Evolutionary conservation across 2,329 filamentous ascomycete species (phyloP).

Genomic region (Onygena corvina): DNA sequence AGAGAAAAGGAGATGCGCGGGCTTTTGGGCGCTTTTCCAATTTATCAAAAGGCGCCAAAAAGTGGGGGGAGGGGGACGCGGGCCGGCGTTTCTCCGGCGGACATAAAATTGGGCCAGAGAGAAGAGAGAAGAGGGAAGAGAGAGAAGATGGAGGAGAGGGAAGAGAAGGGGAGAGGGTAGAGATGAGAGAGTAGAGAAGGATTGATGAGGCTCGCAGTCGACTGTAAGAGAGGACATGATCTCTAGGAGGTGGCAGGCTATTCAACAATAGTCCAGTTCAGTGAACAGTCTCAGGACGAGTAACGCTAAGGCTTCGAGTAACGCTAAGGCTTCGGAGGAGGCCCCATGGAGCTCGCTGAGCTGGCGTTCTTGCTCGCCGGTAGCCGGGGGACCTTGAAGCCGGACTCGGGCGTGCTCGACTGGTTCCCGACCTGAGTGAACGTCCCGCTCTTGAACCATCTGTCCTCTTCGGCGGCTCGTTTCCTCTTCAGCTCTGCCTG

Average conservation of each 20-base stretch:
- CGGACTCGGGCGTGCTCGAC: constrained; percentile 14
- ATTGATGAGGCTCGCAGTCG: background rate
- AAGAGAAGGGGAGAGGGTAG: background rate
- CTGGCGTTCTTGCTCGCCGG: constrained; percentile 60
- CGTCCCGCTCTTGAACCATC: constrained; percentile 94
- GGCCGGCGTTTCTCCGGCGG: too few species aligned
- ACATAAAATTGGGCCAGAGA: too few species aligned
- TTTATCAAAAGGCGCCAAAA: too few species aligned
- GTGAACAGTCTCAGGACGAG: background rate
- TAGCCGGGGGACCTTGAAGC: constrained; percentile 69
- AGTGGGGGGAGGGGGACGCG: too few species aligned
- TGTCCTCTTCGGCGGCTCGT: constrained; percentile 83
- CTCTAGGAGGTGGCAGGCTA: background rate
- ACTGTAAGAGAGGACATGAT: background rate
- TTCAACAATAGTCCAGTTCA: background rate
- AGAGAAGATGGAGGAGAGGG: background rate
- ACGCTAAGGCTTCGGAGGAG: background rate
- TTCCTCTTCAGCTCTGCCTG: constrained; percentile 80
- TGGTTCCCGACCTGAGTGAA: constrained; percentile 68
- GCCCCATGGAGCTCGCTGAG: constrained; percentile 36
- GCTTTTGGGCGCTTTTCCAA: too few species aligned
- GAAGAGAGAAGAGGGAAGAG: constrained; percentile 8
- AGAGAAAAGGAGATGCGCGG: constrained; percentile 11
- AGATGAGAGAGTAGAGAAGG: background rate
- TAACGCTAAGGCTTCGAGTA: background rate